phyloP scores from a whole-genome alignment of 1,139 yeast species.

The Saccharomyces hybrid region DNA sequence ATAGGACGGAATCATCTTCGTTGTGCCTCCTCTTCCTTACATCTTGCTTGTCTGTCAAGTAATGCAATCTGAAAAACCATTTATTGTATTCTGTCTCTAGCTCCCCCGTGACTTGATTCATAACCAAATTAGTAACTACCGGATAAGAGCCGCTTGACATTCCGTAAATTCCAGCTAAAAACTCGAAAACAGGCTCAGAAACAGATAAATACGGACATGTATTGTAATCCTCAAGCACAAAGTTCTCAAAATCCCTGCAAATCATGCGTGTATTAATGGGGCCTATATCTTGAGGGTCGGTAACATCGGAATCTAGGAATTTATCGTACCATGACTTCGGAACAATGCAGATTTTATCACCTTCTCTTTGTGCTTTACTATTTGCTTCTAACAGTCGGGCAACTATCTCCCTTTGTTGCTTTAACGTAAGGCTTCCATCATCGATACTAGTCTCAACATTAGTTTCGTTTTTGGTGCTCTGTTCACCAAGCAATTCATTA shows the following conservation, averaged over 20 bases:
- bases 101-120: slow-evolving; percentile 35
- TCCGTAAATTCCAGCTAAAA: slow-evolving; percentile 51
- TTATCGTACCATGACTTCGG: slow-evolving; percentile 34
- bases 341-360: slow-evolving; percentile 33
- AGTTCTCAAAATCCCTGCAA: slow-evolving; percentile 27
- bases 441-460: not conserved
- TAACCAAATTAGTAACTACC: slow-evolving; percentile 41
- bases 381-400: slow-evolving; percentile 9
- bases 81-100: slow-evolving; percentile 48
- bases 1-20: slow-evolving; percentile 13
- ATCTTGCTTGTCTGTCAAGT: slow-evolving; percentile 31
- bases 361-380: slow-evolving; percentile 24
- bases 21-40: slow-evolving; percentile 16
- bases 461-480: not conserved
- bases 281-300: slow-evolving; percentile 27
- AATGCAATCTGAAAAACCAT: slow-evolving; percentile 46
- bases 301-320: slow-evolving; percentile 25
- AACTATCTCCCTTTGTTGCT: not conserved
- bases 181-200: slow-evolving; percentile 38
- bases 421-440: not conserved
- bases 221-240: slow-evolving; percentile 30
- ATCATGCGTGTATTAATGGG: slow-evolving; percentile 34
- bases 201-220: slow-evolving; percentile 33
- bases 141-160: slow-evolving; percentile 37
- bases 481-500: slow-evolving; percentile 5